Evolutionary conservation across 148 eudicot species (phyloP).

Genomic region (Camellia sinensis): DNA sequence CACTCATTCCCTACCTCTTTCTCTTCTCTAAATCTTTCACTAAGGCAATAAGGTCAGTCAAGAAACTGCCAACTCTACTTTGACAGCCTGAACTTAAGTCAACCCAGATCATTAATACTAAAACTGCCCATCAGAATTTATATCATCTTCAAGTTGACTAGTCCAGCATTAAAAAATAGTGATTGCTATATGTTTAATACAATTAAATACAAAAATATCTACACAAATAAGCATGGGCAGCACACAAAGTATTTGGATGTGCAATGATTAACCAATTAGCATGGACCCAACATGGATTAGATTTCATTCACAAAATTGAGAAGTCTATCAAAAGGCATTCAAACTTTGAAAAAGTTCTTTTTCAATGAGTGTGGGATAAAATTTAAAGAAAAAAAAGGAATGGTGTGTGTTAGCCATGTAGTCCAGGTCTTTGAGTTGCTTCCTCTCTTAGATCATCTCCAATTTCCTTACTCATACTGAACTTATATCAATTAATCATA

Average conservation of each 20-base stretch:
- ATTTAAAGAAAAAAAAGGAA: background rate
- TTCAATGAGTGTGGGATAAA: background rate
- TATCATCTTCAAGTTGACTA: background rate
- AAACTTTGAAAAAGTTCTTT: background rate
- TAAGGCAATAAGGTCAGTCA: too few relatives aligned
- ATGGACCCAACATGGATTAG: background rate
- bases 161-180: background rate
- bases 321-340: background rate
- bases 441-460: background rate
- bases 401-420: background rate
- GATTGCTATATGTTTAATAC: background rate
- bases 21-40: too few relatives aligned
- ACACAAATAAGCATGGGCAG: background rate
- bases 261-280: background rate
- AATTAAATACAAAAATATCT: too few relatives aligned
- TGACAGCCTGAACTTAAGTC: background rate
- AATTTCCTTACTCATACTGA: background rate
- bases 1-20: too few relatives aligned
- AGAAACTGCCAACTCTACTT: too few relatives aligned
- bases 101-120: background rate
- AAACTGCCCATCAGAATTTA: background rate
- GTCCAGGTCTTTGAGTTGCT: background rate
- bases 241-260: background rate
- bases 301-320: background rate
- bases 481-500: background rate